Evolutionary conservation across 225 moss, liverwort and hornwort genomes (phyloP), one percentile per base, ranked within the genome.

Genomic region (Asterella californica): DNA sequence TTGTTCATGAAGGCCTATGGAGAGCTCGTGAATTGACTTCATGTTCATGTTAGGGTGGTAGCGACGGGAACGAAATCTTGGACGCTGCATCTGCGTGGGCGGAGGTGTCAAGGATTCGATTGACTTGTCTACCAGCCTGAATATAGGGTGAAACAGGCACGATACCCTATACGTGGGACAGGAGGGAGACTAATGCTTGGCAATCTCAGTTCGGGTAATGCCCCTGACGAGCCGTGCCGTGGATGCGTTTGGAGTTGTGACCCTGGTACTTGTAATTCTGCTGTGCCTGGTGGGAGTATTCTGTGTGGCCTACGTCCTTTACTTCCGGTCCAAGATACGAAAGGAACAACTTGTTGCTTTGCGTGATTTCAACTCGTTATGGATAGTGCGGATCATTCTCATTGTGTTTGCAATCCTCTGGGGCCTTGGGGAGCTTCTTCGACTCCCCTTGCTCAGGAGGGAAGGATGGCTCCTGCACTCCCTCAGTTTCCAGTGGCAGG

Each of bases 201-300:
- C 59, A 75, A 59, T 52, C 73, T 78, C 74, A 91, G 88, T 88
- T 92, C 88, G 93, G 95, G 93, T 95, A 89, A 95, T 95, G 95
- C 95, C 92, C 96, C 94, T 94, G 94, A 92, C 90, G 89, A 90
- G 94, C 90, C 90, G 94, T 88, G 90, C 94, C 94, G 92, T 90
- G 94, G 92, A 96, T 92, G 96, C 92, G 86, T 91, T 96, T 91
- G 96, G 96, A 86, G 86, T 94, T 87, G 81, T 82, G 88, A 96
- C 96, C 84, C 80, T 96, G 91, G 91, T 96, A 81, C 89, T 96
- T 81, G 92, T 96, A 82, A 82, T 92, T 86, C 88, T 94, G 84
- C 89, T 96, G 76, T 84, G 91, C 83, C 91, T 91, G 82, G 89
- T 91, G 92, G 96, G 96, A 73, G 81, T 92, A 68, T 89, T 91